Evolutionary conservation across 371 early-diverging fungal species (phyloP).

Genomic region (Vairimorpha necatrix): DNA sequence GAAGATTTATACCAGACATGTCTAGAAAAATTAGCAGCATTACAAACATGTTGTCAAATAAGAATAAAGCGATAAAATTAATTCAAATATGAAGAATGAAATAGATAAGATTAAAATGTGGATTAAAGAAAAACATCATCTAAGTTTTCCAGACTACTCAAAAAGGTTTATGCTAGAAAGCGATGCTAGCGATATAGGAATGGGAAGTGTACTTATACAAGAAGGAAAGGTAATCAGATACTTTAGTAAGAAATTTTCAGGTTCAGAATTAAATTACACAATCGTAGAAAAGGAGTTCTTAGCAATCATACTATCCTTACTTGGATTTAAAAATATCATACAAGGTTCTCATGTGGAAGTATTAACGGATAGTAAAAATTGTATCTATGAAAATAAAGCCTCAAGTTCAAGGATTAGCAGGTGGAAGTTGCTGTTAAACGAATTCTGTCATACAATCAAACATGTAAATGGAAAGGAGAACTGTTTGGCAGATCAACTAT

Average conservation of each 20-base stretch:
- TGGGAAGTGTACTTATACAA: constrained; percentile 45
- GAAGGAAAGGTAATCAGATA: constrained; percentile 22
- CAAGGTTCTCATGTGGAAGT: neutral
- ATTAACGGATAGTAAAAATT: constrained; percentile 14
- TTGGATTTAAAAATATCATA: constrained; percentile 26
- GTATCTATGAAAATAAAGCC: neutral
- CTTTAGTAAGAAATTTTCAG: constrained; percentile 19
- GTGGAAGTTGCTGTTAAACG: constrained; percentile 24
- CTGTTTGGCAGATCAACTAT: constrained; percentile 28
- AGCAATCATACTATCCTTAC: constrained; percentile 9
- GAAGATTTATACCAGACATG: constrained; percentile 38
- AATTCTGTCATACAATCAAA: constrained; percentile 15
- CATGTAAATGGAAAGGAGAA: constrained; percentile 32
- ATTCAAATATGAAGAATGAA: neutral
- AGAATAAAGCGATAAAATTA: neutral
- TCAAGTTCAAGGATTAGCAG: neutral
- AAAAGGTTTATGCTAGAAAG: constrained; percentile 35
- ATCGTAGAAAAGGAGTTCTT: constrained; percentile 26
- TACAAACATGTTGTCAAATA: neutral
- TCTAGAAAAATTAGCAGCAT: neutral
- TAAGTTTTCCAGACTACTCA: neutral
- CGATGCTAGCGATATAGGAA: constrained; percentile 43
- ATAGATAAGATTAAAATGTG: neutral
- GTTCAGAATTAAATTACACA: constrained; percentile 35
- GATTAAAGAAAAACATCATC: neutral